Conservation (phyloP, 129 eudicot genomes). For the Pittosporum tobira region DNA sequence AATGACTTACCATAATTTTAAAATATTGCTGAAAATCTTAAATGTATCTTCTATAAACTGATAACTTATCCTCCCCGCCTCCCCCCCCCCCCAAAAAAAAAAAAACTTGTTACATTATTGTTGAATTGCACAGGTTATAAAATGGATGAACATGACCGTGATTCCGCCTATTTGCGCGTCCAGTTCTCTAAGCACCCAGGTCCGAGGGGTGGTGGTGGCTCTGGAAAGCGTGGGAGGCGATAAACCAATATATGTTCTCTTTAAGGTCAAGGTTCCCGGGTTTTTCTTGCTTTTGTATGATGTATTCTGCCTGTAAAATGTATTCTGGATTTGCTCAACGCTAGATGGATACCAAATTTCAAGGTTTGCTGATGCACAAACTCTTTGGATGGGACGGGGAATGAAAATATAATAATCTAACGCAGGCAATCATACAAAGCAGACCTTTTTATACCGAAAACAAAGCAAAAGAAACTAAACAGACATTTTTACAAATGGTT, state of each 20-base stretch:
- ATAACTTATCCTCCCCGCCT: no score
- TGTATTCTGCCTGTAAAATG: neutral
- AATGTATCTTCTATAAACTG: neutral
- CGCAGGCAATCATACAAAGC: no score
- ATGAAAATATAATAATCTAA: neutral
- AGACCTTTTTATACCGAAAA: no score
- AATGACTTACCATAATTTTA: neutral
- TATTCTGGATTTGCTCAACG: neutral
- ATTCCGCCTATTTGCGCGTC: slow-evolving; percentile 37
- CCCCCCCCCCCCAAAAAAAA: no score
- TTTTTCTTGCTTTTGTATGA: neutral
- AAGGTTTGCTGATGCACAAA: neutral
- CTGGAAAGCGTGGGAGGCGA: slow-evolving; percentile 45
- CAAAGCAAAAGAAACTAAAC: no score
- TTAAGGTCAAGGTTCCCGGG: neutral
- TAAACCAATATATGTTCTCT: no score
- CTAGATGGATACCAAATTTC: neutral
- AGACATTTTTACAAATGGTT: no score
- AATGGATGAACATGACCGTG: slow-evolving; percentile 55
- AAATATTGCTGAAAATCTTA: neutral
- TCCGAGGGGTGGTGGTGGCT: slow-evolving; percentile 45
- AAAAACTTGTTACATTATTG: no score
- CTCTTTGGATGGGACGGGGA: neutral
- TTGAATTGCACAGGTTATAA: slow-evolving; percentile 36
- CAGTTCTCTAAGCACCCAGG: slow-evolving; percentile 63